Conservation (phyloP, 805 yeast species). For the Saccharomycopsis javanensis region DNA sequence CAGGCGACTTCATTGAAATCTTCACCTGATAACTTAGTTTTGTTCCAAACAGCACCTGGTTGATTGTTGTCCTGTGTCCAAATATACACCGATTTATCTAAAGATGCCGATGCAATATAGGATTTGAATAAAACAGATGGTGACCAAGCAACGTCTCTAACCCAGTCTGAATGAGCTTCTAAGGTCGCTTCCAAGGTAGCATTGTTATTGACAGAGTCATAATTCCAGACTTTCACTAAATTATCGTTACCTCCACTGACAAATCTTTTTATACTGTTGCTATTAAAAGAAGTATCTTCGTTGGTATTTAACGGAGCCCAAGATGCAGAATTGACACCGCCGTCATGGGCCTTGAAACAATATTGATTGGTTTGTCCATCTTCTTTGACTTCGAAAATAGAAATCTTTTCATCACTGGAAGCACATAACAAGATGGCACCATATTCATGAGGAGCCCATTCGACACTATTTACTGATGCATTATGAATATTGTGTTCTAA, state of each 20-base stretch:
- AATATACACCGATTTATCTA: constrained; percentile 86
- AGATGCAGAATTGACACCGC: constrained; percentile 89
- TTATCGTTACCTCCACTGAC: constrained; percentile 96
- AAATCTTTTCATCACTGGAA: constrained; percentile 87
- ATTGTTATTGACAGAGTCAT: constrained; percentile 42
- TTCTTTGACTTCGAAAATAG: constrained; percentile 83
- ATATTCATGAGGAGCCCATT: constrained; percentile 96
- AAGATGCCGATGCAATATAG: constrained; percentile 93
- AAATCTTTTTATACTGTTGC: constrained; percentile 48
- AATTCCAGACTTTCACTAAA: constrained; percentile 83
- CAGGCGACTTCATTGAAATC: constrained; percentile 95
- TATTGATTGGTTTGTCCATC: constrained; percentile 60
- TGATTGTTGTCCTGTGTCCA: constrained; percentile 77
- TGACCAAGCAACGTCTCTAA: constrained; percentile 97
- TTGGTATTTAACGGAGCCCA: constrained; percentile 68
- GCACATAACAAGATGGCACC: constrained; percentile 88
- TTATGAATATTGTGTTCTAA: constrained; percentile 82
- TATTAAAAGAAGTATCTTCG: constrained; percentile 24
- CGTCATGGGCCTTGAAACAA: constrained; percentile 71
- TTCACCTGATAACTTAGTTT: constrained; percentile 61
- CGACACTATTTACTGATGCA: constrained; percentile 88
- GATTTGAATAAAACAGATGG: constrained; percentile 80
- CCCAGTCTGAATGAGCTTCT: constrained; percentile 96
- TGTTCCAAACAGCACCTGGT: constrained; percentile 60
- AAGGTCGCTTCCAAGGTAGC: constrained; percentile 68